Base-by-base conservation (phyloP, 2,329 filamentous ascomycete species). In the Neurospora sp. region DNA sequence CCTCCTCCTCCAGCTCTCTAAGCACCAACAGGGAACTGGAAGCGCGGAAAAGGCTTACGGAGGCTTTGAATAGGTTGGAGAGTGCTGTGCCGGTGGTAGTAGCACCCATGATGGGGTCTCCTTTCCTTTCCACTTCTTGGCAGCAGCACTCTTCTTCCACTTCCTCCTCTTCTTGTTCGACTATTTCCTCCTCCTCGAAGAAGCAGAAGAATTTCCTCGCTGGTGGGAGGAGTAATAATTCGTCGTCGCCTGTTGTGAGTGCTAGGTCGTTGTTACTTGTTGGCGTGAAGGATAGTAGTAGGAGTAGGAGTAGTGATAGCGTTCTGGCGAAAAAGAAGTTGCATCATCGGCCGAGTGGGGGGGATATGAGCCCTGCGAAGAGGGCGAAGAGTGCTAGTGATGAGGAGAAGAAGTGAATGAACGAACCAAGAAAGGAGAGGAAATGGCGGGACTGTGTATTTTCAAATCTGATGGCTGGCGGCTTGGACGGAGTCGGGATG, bases 21-120 rank as follows among this genome's bases (percentile, higher is more conserved):
- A 85, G 84, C 71, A 84, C 80, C 67, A 79, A 78, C 17, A 79
- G 81, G 5, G 87, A 89, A 76, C 79, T 89, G 13, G 82, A 82
- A 8, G 87, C 85, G 1, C 77, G 87, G 42, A 83, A 83, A 73
- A 83, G 80, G 19, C 77, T 89, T 40, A 83, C 83, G 10, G 79
- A 79, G 42, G 82, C 82, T 0, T 73, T 89, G 66, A 78, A 78
- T 4, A 79, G 80, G 40, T 77, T 89, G 19, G 83, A 62, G 52
- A 28, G 23, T 28, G 52, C 52, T 15, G 28, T 62, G 52, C 52
- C 52, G 1, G 52, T 36, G 46, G 46, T 15, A 36, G 33, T 28
- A 52, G 33, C 28, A 9, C 52, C 28, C 3, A 62, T 15, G 15
- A 62, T 15, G 15, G 13, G 6, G 15, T 7, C 6, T 40, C 4